phyloP scores from a whole-genome alignment of 352 stramenopile species.

The Aphanomyces invadans region DNA sequence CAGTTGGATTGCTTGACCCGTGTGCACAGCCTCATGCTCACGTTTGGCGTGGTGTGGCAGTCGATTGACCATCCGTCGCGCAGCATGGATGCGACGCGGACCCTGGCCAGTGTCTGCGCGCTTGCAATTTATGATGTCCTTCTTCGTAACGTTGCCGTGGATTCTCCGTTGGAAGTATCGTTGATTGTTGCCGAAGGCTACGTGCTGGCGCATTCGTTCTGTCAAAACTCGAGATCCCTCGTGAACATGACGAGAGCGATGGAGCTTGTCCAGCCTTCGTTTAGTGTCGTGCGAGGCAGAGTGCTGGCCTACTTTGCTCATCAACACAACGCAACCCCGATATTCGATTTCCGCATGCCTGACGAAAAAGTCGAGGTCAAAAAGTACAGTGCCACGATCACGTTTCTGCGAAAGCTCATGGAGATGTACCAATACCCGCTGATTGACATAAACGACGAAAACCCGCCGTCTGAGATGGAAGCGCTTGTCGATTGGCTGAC shows the following conservation, averaged over 20 bases:
- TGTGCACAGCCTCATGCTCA: slow-evolving; percentile 70
- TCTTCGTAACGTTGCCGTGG: slow-evolving; percentile 60
- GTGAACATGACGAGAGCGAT: slow-evolving; percentile 67
- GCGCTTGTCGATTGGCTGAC: slow-evolving; percentile 87
- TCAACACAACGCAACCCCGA: slow-evolving; percentile 43
- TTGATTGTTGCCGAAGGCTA: slow-evolving; percentile 77
- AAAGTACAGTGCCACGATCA: slow-evolving; percentile 81
- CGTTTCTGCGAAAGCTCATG: slow-evolving; percentile 82
- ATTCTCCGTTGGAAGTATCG: slow-evolving; percentile 71
- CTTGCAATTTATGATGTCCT: slow-evolving; percentile 79
- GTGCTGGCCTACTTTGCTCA: slow-evolving; percentile 78
- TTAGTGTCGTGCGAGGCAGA: slow-evolving; percentile 57
- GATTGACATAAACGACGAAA: slow-evolving; percentile 68
- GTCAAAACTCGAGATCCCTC: slow-evolving; percentile 76
- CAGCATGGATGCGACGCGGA: slow-evolving; percentile 79
- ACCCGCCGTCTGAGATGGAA: slow-evolving; percentile 85
- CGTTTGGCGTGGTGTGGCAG: slow-evolving; percentile 79
- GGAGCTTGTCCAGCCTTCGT: slow-evolving; percentile 74
- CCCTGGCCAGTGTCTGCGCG: slow-evolving; percentile 65
- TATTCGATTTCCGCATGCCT: slow-evolving; percentile 86
- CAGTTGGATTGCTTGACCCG: slow-evolving; percentile 71
- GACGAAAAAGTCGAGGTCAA: slow-evolving; percentile 85
- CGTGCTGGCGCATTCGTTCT: slow-evolving; percentile 75
- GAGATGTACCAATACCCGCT: slow-evolving; percentile 79
- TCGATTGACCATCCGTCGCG: slow-evolving; percentile 82